Evolutionary conservation across 2,329 filamentous ascomycete species (phyloP).

Genomic region (Allantophomopsis lycopodina): DNA sequence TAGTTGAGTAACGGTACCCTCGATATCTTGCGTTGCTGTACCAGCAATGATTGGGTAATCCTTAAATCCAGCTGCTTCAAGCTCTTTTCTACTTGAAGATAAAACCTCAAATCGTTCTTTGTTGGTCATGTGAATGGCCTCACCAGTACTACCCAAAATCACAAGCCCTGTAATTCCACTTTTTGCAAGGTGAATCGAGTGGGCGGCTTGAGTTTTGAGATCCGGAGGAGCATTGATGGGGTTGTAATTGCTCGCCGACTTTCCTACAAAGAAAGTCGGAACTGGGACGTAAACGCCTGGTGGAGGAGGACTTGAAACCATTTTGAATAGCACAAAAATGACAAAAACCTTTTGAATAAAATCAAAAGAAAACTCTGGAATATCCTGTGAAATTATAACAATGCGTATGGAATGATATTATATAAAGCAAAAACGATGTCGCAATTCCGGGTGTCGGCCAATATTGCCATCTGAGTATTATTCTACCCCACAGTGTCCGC

Average conservation of each 20-base stretch:
- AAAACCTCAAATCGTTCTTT: slow-evolving; percentile 41
- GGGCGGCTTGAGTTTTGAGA: slow-evolving; percentile 38
- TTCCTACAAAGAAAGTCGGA: slow-evolving; percentile 42
- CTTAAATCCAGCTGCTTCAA: slow-evolving; percentile 38
- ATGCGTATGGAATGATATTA: too few relatives aligned
- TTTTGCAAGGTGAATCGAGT: slow-evolving; percentile 44
- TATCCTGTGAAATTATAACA: too few relatives aligned
- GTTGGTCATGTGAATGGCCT: slow-evolving; percentile 45
- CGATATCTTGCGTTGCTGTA: slow-evolving; percentile 40
- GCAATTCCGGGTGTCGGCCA: too few relatives aligned
- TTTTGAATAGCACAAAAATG: too few relatives aligned
- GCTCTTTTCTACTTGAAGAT: slow-evolving; percentile 34
- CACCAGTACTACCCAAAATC: slow-evolving; percentile 47
- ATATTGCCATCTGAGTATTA: too few relatives aligned
- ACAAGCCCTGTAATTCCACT: slow-evolving; percentile 47
- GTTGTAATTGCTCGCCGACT: slow-evolving; percentile 12
- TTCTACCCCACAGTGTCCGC: too few relatives aligned
- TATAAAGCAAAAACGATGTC: too few relatives aligned
- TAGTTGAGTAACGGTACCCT: slow-evolving; percentile 38
- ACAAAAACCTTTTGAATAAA: too few relatives aligned
- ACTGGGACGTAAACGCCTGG: slow-evolving; percentile 28
- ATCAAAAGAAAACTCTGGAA: too few relatives aligned
- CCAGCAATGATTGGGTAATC: slow-evolving; percentile 47
- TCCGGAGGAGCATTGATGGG: slow-evolving; percentile 26
- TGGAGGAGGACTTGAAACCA: slow-evolving; percentile 17